Evolutionary conservation across 441 rosid species (phyloP), one percentile per base, ranked within the genome.

Genomic region (Pelargonium australe): DNA sequence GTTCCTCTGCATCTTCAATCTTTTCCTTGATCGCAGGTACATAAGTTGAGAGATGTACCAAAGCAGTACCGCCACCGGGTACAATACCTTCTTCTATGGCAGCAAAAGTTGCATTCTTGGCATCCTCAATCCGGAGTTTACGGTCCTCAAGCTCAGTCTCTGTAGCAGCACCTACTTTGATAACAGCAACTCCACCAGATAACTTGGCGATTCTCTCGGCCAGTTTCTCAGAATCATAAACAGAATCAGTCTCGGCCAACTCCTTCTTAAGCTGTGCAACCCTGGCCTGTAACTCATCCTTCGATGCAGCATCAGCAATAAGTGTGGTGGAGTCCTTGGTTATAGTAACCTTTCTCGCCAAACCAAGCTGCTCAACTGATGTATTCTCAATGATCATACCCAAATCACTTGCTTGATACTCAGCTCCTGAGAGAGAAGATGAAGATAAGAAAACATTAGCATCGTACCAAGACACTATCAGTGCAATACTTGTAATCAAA

Each of bases 1-100:
- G 88, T 75, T 90, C 99, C 17, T 91, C 96, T 0, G 91, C 74
- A 71, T 92, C 95, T 69, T 81, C 86, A 3, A 95, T 76, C 49
- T 69, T 86, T 51, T 86, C 92, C 85, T 89, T 89, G 28, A 95
- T 86, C 10, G 91, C 84, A 20, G 86, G 85, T 62, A 95, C 89
- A 62, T 20, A 51, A 7, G 82, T 71, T 11, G 97, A 83, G 64
- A 95, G 96, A 79, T 90, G 96, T 49, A 89, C 97, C 57, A 87
- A 75, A 62, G 97, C 86, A 0, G 97, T 88, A 67, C 97, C 99
- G 74, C 97, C 99, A 40, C 97, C 99, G 1, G 96, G 96, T 7
- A 95, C 97, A 62, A 95, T 95, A 0, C 99, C 97, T 85, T 95
- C 99, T 71, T 95, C 95, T 1, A 95, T 87, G 68, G 99, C 97